Conservation (phyloP, 345 rosid genomes). For the Eucalyptus paniculata region DNA sequence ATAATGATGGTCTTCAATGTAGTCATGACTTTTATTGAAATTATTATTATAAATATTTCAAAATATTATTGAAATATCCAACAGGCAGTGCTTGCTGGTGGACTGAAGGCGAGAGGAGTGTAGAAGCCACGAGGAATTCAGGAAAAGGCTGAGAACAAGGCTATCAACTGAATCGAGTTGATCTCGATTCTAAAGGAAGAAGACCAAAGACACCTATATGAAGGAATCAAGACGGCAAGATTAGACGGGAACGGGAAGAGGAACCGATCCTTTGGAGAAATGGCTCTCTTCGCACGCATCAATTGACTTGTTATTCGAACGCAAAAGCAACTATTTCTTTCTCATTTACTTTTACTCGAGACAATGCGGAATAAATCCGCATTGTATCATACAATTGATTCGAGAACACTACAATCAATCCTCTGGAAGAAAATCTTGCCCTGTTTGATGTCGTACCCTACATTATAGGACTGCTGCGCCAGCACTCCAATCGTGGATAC, state of each 20-base stretch:
- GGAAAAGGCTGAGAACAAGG: neutral
- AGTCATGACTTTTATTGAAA: accelerated
- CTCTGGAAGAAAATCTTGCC: slow-evolving; percentile 14
- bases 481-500: slow-evolving; percentile 17
- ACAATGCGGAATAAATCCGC: too few relatives aligned
- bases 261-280: neutral
- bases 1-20: accelerated
- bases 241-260: neutral
- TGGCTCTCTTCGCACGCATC: neutral
- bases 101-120: neutral
- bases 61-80: too few relatives aligned
- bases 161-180: neutral
- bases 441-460: slow-evolving; percentile 16
- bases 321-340: neutral
- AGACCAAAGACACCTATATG: neutral
- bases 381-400: neutral
- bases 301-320: neutral
- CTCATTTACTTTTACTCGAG: neutral
- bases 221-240: neutral
- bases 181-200: neutral
- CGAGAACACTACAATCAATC: slow-evolving; percentile 25
- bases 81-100: accelerated
- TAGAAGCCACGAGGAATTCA: neutral
- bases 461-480: slow-evolving; percentile 32
- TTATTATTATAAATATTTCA: too few relatives aligned